A percentile compares a stretch with the other conserved stretches of the same genome.
phyloP scores from a whole-genome alignment of 148 eudicot genomes.

The Rhododendron mucronatum region DNA sequence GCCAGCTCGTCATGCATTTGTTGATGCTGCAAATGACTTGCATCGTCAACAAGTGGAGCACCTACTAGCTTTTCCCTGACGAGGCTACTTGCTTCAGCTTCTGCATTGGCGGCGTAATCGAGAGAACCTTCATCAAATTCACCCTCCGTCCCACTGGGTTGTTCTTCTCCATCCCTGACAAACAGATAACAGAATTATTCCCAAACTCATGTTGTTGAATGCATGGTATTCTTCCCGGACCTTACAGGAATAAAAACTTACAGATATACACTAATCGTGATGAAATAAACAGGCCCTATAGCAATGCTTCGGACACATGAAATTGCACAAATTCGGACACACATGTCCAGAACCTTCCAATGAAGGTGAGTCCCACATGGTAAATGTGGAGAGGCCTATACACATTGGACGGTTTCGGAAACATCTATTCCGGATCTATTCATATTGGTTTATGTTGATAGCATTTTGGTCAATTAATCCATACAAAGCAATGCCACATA shows the following conservation, averaged over 20 bases:
- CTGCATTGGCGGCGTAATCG: slow-evolving; percentile 14
- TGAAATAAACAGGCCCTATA: not conserved
- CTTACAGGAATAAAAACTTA: not conserved
- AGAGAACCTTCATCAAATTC: slow-evolving; percentile 14
- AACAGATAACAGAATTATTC: not conserved
- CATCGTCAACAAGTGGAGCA: slow-evolving; percentile 4
- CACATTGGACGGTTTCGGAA: not conserved
- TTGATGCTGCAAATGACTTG: slow-evolving; percentile 20
- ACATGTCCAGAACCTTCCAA: not conserved
- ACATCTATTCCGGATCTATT: too few species aligned
- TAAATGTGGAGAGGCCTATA: not conserved
- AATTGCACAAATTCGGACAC: not conserved
- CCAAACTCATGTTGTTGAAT: not conserved
- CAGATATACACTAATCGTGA: not conserved
- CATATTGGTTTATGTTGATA: not conserved
- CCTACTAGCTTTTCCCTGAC: slow-evolving; percentile 11
- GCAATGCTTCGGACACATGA: not conserved
- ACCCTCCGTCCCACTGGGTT: slow-evolving; percentile 10
- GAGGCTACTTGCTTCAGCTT: slow-evolving; percentile 14
- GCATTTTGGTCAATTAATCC: not conserved
- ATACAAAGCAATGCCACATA: not conserved
- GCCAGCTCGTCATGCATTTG: slow-evolving; percentile 35
- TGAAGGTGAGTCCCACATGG: not conserved
- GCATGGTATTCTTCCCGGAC: not conserved
- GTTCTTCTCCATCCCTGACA: slow-evolving; percentile 32